A percentile compares a stretch with the other conserved stretches of the same genome.
These are phyloP conservation scores for Suillus bovinus DNA, from an alignment of 768 basidiomycete genomes.

Conservation along the genomic window DNA sequence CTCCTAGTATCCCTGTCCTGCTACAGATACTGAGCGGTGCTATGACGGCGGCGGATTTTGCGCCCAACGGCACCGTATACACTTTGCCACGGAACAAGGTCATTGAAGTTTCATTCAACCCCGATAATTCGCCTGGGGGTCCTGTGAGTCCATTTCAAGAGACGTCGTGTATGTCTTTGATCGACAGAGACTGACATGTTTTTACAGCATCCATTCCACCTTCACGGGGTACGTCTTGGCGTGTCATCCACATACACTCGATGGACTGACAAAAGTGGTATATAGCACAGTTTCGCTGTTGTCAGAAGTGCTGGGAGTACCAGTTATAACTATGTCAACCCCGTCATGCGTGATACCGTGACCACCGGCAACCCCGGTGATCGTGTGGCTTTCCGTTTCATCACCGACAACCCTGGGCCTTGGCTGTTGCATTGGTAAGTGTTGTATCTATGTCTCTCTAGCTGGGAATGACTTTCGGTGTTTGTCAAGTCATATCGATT, in stretches of 20 bases:
- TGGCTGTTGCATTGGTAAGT: background rate
- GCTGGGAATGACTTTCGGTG: background rate
- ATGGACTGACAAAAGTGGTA: background rate
- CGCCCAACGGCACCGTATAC: conserved; percentile 44
- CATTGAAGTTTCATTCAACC: conserved; percentile 38
- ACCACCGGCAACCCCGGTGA: background rate
- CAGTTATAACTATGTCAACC: background rate
- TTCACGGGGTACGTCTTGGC: conserved; percentile 17
- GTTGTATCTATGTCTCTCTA: background rate
- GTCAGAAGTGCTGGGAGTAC: background rate
- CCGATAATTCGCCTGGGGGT: conserved; percentile 3
- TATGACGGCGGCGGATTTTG: conserved; percentile 34
- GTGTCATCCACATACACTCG: background rate
- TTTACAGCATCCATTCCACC: conserved; percentile 27
- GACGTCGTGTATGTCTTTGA: background rate
- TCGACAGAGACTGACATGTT: background rate
- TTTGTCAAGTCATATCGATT: background rate
- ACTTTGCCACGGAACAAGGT: conserved; percentile 44
- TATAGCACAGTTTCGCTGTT: background rate
- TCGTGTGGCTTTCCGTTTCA: background rate
- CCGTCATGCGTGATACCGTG: background rate
- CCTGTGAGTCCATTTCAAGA: conserved; percentile 11
- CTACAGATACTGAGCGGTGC: conserved; percentile 47
- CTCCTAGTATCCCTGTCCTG: conserved; percentile 44
- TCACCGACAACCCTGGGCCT: background rate